phyloP scores from a whole-genome alignment of 768 basidiomycete species.

The Tulasnella sp. region DNA sequence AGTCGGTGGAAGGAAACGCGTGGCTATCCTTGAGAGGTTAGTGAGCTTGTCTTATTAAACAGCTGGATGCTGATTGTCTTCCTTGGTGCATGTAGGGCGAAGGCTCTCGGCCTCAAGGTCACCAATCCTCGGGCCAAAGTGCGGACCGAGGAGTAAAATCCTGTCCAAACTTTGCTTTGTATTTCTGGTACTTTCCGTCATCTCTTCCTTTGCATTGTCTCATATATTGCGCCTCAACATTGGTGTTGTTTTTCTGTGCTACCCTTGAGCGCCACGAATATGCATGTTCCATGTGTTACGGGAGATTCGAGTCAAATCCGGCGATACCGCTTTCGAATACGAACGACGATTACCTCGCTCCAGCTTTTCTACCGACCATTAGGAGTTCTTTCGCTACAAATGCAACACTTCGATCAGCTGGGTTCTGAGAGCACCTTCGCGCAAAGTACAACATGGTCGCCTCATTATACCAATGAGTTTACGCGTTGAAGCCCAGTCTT shows the following conservation, averaged over 20 bases:
- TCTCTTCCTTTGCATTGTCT: neutral
- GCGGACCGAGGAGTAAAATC: conserved; percentile 74
- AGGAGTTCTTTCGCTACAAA: too few species aligned
- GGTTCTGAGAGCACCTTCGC: too few species aligned
- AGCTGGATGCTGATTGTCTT: neutral
- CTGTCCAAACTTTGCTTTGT: neutral
- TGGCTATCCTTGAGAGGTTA: conserved; percentile 77
- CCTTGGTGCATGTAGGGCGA: conserved; percentile 43
- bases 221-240: neutral
- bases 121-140: conserved; percentile 87
- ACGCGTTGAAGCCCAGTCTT: too few species aligned
- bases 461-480: too few species aligned
- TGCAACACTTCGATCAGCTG: too few species aligned
- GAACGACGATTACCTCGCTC: too few species aligned
- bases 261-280: neutral
- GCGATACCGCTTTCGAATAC: too few species aligned
- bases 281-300: neutral
- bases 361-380: too few species aligned
- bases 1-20: conserved; percentile 92
- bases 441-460: too few species aligned
- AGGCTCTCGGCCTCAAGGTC: conserved; percentile 81
- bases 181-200: neutral
- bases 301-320: too few species aligned
- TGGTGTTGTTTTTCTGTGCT: neutral
- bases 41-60: conserved; percentile 17